phyloP scores from a whole-genome alignment of 1,139 yeast genomes.

The Taphrina sp. region DNA sequence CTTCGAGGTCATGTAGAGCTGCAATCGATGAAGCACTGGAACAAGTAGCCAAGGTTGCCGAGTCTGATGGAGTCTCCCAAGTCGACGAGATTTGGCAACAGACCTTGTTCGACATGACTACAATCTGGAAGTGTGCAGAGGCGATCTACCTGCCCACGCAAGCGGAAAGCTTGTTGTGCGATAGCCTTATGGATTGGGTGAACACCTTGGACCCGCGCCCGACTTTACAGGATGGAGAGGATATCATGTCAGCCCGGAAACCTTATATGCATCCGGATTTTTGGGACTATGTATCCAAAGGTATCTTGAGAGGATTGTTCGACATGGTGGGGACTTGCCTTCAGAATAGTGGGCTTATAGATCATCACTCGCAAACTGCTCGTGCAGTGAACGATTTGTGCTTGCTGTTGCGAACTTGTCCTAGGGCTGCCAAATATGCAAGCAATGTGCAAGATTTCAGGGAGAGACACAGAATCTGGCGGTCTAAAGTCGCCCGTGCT shows the following conservation, averaged over 20 bases:
- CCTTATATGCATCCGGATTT: slow-evolving; percentile 51
- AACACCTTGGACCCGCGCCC: slow-evolving; percentile 39
- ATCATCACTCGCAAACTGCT: slow-evolving; percentile 32
- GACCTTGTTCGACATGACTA: slow-evolving; percentile 12
- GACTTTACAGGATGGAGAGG: slow-evolving; percentile 38
- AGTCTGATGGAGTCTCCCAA: slow-evolving; percentile 18
- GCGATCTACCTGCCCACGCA: slow-evolving; percentile 31
- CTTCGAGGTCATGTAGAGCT: not conserved
- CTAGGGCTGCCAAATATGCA: slow-evolving; percentile 32
- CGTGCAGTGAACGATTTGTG: slow-evolving; percentile 33
- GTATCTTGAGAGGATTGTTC: slow-evolving; percentile 63
- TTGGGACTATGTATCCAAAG: slow-evolving; percentile 63
- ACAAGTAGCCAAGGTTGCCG: slow-evolving; percentile 11
- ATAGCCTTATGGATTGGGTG: slow-evolving; percentile 38
- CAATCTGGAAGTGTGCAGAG: slow-evolving; percentile 30
- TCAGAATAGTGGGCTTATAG: slow-evolving; percentile 34
- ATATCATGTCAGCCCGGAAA: slow-evolving; percentile 39
- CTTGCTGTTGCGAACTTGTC: slow-evolving; percentile 36
- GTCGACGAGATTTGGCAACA: slow-evolving; percentile 8
- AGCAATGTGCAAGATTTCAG: slow-evolving; percentile 24
- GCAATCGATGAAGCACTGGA: slow-evolving; percentile 5
- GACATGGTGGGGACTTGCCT: slow-evolving; percentile 48
- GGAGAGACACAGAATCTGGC: slow-evolving; percentile 37
- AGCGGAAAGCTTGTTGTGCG: slow-evolving; percentile 1
- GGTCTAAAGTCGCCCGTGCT: slow-evolving; percentile 37